These are phyloP conservation scores for Pseudotsuga menziesii DNA, from an alignment of 75 land plant genomes.

Conservation along the genomic window DNA sequence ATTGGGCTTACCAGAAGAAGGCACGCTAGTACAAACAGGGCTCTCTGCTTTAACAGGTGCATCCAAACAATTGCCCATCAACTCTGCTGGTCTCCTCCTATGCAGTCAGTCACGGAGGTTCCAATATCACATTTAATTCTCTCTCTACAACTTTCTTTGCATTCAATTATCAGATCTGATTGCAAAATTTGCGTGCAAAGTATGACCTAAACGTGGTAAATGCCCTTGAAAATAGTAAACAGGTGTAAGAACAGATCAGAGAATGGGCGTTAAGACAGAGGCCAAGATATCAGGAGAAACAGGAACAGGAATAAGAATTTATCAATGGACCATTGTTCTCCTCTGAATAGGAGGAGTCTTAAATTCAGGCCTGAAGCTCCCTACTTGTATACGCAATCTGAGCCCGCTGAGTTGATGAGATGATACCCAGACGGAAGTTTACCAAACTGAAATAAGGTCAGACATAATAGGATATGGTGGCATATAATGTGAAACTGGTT, in stretches of 20 bases:
- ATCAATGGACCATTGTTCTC: background rate
- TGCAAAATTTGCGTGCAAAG: background rate
- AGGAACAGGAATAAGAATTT: background rate
- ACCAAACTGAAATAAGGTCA: background rate
- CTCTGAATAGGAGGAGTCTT: background rate
- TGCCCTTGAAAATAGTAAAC: background rate
- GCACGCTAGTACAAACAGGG: background rate
- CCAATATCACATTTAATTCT: background rate
- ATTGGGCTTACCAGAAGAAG: background rate
- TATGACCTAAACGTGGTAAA: background rate
- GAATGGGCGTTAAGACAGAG: background rate
- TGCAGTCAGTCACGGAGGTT: background rate
- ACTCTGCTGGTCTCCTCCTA: background rate
- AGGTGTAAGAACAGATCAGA: background rate
- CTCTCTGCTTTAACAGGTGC: slow-evolving; percentile 22
- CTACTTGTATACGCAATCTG: background rate
- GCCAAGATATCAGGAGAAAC: background rate
- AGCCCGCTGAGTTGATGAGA: background rate
- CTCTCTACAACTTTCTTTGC: background rate
- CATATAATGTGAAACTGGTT: background rate
- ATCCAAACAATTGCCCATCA: slow-evolving; percentile 34
- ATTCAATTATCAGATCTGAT: background rate
- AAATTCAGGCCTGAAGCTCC: background rate
- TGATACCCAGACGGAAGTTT: background rate
- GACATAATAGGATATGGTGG: background rate